These are phyloP conservation scores for Lobosporangium transversale DNA, from an alignment of 192 early-diverging fungal genomes.

Conservation along the genomic window DNA sequence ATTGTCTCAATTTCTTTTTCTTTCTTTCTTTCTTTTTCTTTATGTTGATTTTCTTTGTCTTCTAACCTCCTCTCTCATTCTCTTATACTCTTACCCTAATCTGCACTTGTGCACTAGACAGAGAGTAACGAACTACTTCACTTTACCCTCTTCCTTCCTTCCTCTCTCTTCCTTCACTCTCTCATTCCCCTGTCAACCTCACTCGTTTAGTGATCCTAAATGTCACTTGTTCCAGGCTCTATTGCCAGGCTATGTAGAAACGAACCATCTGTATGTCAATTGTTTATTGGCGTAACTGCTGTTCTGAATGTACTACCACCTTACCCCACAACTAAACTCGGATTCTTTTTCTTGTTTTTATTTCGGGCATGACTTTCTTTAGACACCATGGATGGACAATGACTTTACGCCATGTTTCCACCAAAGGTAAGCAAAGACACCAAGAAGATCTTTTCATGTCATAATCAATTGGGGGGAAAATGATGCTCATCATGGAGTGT, in stretches of 20 bases:
- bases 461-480: too few species aligned
- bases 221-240: conserved; percentile 19
- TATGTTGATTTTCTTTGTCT: not conserved
- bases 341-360: not conserved
- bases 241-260: conserved; percentile 28
- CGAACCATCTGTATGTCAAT: conserved; percentile 29
- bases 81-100: not conserved
- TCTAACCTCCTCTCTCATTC: not conserved
- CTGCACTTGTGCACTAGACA: not conserved
- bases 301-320: not conserved
- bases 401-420: conserved; percentile 53
- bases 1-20: not conserved
- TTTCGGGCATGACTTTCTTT: too few species aligned
- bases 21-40: not conserved
- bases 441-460: too few species aligned
- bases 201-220: conserved; percentile 3
- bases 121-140: not conserved
- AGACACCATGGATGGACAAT: conserved; percentile 43
- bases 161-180: conserved; percentile 10
- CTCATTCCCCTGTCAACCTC: not conserved
- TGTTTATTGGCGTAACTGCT: not conserved
- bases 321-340: not conserved
- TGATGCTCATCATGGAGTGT: too few species aligned
- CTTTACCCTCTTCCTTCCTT: not conserved
- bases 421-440: conserved; percentile 20